Base-by-base conservation (phyloP, 2,329 filamentous ascomycete genomes). In the Orbilia oligospora region DNA sequence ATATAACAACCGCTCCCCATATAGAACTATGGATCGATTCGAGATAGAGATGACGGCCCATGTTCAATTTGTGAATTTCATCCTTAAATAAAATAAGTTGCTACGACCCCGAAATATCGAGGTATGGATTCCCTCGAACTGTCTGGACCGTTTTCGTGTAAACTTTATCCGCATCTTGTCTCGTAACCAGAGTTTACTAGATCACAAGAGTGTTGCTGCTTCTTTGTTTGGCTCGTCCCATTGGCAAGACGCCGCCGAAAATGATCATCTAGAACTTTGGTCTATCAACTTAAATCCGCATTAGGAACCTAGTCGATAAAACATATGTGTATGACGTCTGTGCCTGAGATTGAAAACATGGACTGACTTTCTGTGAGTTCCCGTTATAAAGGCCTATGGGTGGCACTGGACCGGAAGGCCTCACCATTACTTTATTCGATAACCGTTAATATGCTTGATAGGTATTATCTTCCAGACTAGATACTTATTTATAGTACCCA, bases 221-320 rank as follows among this genome's bases (percentile, higher is more conserved):
- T 63, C 38, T 36, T 22, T 18, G 53, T 27, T 12, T 9, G n/a
- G 10, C 3, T 44, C 12, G 48, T 55, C 20, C 18, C 38, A 24
- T 14, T 27, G 14, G 22, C 30, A 9, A 27, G 20, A 53, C 18
- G 33, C 12, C 61, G 41, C 12, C 61, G 41, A 49, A 46, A 36
- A 27, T 10, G 18, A 36, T 38, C 1, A 6, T n/a, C 46, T 20
- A 38, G 53, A 72, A 41, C 27, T 51, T 24, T 33, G 30, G 18
- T 18, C 53, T 10, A 8, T 18, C 30, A 65, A 69, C 48, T 46
- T 41, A 66, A 75, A 44, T 36, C 69, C 65, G 64, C 46, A 76
- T 69, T 22, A 64, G 56, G 64, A 69, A 76, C 65, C 48, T 55
- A 53, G 69, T 76, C 65, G 53, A 38, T 36, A 22, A 18, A 22